Evolutionary conservation across 495 filamentous ascomycete species (phyloP).

Genomic region (Penicillium manginii): DNA sequence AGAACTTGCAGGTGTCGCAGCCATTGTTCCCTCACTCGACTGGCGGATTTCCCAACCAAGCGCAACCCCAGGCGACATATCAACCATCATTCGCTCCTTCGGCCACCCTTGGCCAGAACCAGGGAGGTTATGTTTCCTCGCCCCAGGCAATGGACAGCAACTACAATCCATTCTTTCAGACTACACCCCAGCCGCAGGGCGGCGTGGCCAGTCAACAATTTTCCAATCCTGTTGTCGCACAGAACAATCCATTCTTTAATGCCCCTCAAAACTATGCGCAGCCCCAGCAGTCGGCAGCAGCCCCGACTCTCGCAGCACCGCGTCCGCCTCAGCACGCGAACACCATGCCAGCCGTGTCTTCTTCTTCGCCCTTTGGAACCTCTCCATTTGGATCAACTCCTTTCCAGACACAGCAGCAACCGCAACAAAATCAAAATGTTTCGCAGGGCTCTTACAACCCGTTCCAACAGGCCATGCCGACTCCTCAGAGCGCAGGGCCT

Average conservation of each 20-base stretch:
- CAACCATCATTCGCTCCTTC: constrained; percentile 64
- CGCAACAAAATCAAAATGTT: constrained; percentile 32
- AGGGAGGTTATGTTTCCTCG: constrained; percentile 48
- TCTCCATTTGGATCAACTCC: constrained; percentile 43
- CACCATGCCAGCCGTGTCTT: constrained; percentile 45
- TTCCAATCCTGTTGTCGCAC: constrained; percentile 33
- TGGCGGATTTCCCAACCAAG: constrained; percentile 68
- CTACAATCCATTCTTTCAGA: constrained; percentile 72
- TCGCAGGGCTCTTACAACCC: constrained; percentile 42
- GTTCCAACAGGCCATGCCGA: constrained; percentile 38
- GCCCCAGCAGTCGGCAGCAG: constrained; percentile 31
- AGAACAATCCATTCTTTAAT: constrained; percentile 60
- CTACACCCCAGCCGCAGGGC: constrained; percentile 44
- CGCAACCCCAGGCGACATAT: constrained; percentile 45
- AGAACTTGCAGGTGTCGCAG: constrained; percentile 70
- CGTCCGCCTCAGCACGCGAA: constrained; percentile 44
- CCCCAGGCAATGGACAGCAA: constrained; percentile 46
- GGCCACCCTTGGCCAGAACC: constrained; percentile 47
- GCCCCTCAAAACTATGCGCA: constrained; percentile 39
- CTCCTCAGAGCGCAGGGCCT: constrained; percentile 29
- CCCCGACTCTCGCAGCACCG: constrained; percentile 36
- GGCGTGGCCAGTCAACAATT: constrained; percentile 35
- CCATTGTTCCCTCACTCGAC: constrained; percentile 84
- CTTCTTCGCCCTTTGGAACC: constrained; percentile 35
- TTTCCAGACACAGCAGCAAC: constrained; percentile 40